Evolutionary conservation across 495 filamentous ascomycete species (phyloP).

Genomic region (Tuber microsphaerosporum): DNA sequence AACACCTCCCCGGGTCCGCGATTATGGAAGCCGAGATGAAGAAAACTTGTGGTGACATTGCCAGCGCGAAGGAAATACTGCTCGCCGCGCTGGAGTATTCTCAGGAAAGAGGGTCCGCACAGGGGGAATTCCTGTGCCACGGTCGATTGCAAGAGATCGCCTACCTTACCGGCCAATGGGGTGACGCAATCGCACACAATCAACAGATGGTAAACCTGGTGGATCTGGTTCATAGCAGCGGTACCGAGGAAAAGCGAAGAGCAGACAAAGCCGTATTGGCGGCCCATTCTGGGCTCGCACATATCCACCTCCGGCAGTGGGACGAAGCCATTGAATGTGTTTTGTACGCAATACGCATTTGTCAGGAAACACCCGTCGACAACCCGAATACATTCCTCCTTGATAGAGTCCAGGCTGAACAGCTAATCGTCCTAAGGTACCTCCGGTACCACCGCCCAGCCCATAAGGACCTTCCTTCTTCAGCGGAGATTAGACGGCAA

Average conservation of each 20-base stretch:
- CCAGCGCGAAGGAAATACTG: background rate
- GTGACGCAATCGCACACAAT: background rate
- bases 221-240: background rate
- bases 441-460: background rate
- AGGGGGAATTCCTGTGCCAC: background rate
- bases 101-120: background rate
- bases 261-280: background rate
- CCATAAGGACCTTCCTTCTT: background rate
- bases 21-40: background rate
- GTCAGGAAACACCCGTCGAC: background rate
- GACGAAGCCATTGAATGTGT: constrained; percentile 10
- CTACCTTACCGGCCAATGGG: background rate
- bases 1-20: background rate
- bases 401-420: background rate
- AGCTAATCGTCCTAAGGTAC: background rate
- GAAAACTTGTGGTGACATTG: background rate
- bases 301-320: constrained; percentile 24
- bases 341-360: background rate
- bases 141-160: constrained; percentile 1
- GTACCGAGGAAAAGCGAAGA: background rate
- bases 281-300: background rate
- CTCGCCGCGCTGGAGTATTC: background rate
- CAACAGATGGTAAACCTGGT: background rate
- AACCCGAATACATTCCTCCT: background rate
- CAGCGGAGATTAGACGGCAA: background rate